Evolutionary conservation across 2,329 filamentous ascomycete genomes (phyloP), one percentile per base, ranked within the genome.

Genomic region (Xylaria sp.): DNA sequence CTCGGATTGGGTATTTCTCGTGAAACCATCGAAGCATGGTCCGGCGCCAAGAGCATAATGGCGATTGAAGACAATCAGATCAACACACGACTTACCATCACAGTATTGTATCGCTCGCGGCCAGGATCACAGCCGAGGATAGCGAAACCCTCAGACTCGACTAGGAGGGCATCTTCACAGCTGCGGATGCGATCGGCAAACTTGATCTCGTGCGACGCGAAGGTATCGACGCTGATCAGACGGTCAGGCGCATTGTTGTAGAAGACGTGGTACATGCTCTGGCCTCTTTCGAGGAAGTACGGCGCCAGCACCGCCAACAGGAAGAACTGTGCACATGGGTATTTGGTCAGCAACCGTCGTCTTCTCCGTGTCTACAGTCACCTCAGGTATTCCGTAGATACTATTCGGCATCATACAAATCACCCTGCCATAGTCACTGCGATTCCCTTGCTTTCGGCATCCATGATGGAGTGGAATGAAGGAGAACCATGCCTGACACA

Each of bases 51-150:
- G 11, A 34, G 35, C 7, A 13, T 13, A 2, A 51, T 2, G 11
- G 34, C 11, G n/a, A 54, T 30, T 4, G 47, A 59, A 35, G 50
- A 53, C 3, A 16, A 16, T 16, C 16, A 16, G 16, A 16, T 16
- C 16, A 18, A 48, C 7, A 6, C 19, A 11, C 11, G 4, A 57
- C 65, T 59, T 48, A 70, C 76, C 75, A 77, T 76, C 60, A 78
- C 75, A 2, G 73, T 76, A 61, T 78, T 78, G 67, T 71, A 74
- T 7, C 66, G 69, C 58, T 78, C 76, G 2, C 76, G 69, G 3
- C 75, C 76, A 0, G 71, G 64, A 18, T 77, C 76, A 52, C 76
- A 78, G 11, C 68, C 71, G 2, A 76, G 52, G 34, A 78, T 66
- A 1, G 75, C 76, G 1, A 76, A 3, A 13, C 73, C 71, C 10